Evolutionary conservation across 2,329 filamentous ascomycete genomes (phyloP).

Genomic region (Fusarium pseudograminearum): DNA sequence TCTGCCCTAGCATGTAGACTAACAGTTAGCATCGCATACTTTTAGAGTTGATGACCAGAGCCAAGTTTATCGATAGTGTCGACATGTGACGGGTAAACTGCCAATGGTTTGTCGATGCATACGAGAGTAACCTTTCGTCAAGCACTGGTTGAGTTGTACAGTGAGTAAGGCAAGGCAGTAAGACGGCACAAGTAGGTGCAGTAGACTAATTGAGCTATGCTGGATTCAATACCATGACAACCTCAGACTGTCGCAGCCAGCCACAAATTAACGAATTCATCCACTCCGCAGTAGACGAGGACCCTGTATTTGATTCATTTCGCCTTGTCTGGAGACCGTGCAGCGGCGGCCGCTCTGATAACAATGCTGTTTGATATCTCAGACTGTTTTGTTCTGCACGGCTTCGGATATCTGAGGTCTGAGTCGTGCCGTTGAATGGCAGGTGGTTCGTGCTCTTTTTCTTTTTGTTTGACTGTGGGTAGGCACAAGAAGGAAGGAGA

Average conservation of each 20-base stretch:
- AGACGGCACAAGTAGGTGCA: conserved; percentile 18
- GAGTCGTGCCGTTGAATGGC: conserved; percentile 26
- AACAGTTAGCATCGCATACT: background rate
- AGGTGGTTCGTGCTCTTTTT: conserved; percentile 17
- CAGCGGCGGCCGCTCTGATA: conserved; percentile 35
- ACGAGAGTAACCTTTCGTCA: conserved; percentile 8
- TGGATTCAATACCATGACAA: background rate
- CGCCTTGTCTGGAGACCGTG: conserved; percentile 9
- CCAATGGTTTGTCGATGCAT: conserved; percentile 1
- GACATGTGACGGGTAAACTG: background rate
- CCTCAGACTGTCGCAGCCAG: conserved; percentile 18
- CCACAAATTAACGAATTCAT: conserved; percentile 23
- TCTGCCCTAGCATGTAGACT: conserved; percentile 19
- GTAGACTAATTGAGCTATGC: background rate
- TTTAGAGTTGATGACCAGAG: conserved; percentile 13
- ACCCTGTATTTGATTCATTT: conserved; percentile 25
- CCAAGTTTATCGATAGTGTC: conserved; percentile 9
- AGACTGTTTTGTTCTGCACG: conserved; percentile 8
- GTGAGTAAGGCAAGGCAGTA: conserved; percentile 25
- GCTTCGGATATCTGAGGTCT: conserved; percentile 34
- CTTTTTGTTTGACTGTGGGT: background rate
- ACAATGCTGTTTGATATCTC: conserved; percentile 11
- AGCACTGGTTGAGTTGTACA: conserved; percentile 7
- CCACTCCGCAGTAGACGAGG: conserved; percentile 15
- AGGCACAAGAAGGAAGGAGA: background rate